phyloP scores from a whole-genome alignment of 1,284 basidiomycete genomes.

The Omphalotus olearius region DNA sequence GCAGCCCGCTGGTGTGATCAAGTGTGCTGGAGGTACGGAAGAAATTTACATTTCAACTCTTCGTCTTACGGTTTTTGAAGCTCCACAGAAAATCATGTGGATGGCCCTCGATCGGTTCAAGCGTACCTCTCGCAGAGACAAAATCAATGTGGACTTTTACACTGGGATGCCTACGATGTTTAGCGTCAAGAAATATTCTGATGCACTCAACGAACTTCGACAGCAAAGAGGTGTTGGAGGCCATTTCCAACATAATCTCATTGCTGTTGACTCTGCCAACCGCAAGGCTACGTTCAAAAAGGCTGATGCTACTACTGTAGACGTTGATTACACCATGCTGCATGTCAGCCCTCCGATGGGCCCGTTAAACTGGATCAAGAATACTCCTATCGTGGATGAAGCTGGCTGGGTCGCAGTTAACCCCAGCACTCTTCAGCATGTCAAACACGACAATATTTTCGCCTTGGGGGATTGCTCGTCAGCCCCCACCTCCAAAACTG shows the following conservation, averaged over 20 bases:
- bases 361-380: constrained; percentile 80
- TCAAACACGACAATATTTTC: constrained; percentile 84
- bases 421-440: constrained; percentile 77
- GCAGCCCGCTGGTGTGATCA: constrained; percentile 91
- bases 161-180: constrained; percentile 97
- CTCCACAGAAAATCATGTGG: constrained; percentile 94
- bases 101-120: constrained; percentile 84
- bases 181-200: constrained; percentile 86
- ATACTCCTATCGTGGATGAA: constrained; percentile 73
- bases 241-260: constrained; percentile 82
- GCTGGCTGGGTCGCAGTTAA: constrained; percentile 90
- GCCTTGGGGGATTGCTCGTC: constrained; percentile 88
- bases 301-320: constrained; percentile 59
- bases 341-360: constrained; percentile 94
- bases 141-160: constrained; percentile 78
- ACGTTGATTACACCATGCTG: constrained; percentile 78
- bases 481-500: constrained; percentile 94
- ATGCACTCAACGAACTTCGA: constrained; percentile 78
- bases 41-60: background rate
- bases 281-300: constrained; percentile 85
- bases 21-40: constrained; percentile 84
- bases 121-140: constrained; percentile 51
- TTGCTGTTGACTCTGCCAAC: constrained; percentile 65
- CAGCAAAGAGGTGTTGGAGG: constrained; percentile 77
- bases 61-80: constrained; percentile 32